Evolutionary conservation across 768 basidiomycete genomes (phyloP).

Genomic region (Leccinum boreale): DNA sequence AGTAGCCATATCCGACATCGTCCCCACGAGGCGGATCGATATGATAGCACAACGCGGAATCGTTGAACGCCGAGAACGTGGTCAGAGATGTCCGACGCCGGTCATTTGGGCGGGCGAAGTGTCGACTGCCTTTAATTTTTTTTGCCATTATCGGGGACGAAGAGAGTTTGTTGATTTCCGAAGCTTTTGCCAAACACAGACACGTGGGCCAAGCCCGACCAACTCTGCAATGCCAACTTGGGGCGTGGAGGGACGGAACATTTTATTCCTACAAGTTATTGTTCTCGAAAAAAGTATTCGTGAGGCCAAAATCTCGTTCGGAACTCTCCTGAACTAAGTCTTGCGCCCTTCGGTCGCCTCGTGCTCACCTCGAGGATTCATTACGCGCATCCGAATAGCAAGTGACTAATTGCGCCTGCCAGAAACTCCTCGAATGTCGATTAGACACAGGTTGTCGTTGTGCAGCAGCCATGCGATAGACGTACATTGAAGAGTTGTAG

Average conservation of each 20-base stretch:
- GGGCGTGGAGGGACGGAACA: too few species aligned
- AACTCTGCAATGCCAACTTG: not conserved
- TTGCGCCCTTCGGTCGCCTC: slow-evolving; percentile 16
- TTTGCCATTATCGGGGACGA: slow-evolving; percentile 15
- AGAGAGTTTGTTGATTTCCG: slow-evolving; percentile 16
- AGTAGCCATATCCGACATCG: slow-evolving; percentile 59
- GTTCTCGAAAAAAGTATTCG: too few species aligned
- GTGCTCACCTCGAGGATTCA: slow-evolving; percentile 21
- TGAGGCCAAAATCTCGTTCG: not conserved
- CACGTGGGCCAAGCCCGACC: slow-evolving; percentile 2
- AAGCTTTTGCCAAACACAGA: slow-evolving; percentile 25
- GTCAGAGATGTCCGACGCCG: slow-evolving; percentile 23
- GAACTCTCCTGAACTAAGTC: not conserved
- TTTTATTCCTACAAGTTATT: too few species aligned
- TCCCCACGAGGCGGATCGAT: slow-evolving; percentile 63
- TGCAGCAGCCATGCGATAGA: not conserved
- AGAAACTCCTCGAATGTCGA: not conserved
- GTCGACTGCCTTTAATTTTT: slow-evolving; percentile 1
- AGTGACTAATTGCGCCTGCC: slow-evolving; percentile 4
- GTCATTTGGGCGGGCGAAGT: not conserved
- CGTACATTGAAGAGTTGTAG: not conserved
- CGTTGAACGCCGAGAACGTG: slow-evolving; percentile 55
- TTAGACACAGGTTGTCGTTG: not conserved
- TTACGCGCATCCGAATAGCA: slow-evolving; percentile 3
- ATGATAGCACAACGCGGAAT: slow-evolving; percentile 73